Percentiles rank a stretch among this genome's conserved stretches.
These are phyloP conservation scores for Babjeviella inositovora DNA, from an alignment of 805 yeast genomes.

Conservation along the genomic window DNA sequence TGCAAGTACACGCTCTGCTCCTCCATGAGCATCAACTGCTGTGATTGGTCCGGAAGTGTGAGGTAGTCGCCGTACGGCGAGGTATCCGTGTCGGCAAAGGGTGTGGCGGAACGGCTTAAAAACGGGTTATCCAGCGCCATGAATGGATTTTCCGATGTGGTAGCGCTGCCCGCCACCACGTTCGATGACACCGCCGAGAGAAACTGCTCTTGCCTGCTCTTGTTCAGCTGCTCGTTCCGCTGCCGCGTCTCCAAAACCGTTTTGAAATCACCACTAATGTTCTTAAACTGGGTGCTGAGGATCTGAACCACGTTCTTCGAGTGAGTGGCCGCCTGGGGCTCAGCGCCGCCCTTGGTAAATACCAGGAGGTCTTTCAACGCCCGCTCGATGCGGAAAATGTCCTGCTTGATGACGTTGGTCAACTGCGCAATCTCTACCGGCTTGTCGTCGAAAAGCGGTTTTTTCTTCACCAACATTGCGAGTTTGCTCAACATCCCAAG, in stretches of 20 bases:
- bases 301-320: constrained; percentile 77
- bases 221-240: constrained; percentile 63
- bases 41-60: constrained; percentile 75
- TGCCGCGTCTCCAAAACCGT: constrained; percentile 83
- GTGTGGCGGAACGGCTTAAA: constrained; percentile 10
- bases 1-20: constrained; percentile 74
- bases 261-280: constrained; percentile 84
- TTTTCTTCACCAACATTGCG: constrained; percentile 74
- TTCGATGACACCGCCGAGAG: constrained; percentile 31
- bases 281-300: constrained; percentile 78
- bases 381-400: constrained; percentile 67
- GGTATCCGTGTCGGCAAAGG: constrained; percentile 13
- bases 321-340: constrained; percentile 56
- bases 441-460: constrained; percentile 84
- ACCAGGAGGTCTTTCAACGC: constrained; percentile 45
- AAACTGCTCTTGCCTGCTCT: constrained; percentile 73
- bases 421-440: constrained; percentile 89
- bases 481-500: constrained; percentile 69
- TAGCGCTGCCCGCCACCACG: constrained; percentile 8
- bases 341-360: constrained; percentile 26
- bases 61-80: constrained; percentile 29
- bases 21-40: constrained; percentile 65
- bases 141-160: constrained; percentile 18
- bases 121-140: constrained; percentile 20
- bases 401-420: constrained; percentile 78